These are phyloP conservation scores for Pontederia crassipes DNA, from an alignment of 176 grass and related monocot genomes.

Conservation along the genomic window DNA sequence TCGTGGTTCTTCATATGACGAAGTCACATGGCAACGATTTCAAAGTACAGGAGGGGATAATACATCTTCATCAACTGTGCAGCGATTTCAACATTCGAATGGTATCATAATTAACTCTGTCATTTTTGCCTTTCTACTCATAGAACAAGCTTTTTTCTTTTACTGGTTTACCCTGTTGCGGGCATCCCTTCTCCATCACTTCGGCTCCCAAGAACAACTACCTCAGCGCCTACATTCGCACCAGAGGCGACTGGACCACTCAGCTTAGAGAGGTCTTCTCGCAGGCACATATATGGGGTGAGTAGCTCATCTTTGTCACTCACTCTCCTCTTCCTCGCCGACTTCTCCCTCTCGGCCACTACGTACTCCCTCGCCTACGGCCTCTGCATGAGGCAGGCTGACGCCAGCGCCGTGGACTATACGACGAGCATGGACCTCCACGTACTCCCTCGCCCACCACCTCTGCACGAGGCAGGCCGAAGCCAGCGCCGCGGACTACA, in stretches of 20 bases:
- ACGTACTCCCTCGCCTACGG: constrained; percentile 1
- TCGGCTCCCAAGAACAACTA: constrained; percentile 9
- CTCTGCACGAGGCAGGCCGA: constrained; percentile 25
- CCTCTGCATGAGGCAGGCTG: no score
- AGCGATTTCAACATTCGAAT: constrained; percentile 1
- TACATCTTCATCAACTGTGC: constrained; percentile 11
- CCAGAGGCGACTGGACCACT: constrained; percentile 2
- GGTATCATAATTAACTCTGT: background rate
- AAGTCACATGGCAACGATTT: constrained; percentile 3
- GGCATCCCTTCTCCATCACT: no score
- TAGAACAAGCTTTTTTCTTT: no score
- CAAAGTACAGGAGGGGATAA: constrained; percentile 2
- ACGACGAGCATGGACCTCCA: no score
- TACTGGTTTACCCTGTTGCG: no score
- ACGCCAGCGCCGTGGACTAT: no score
- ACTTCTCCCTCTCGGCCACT: constrained; percentile 33
- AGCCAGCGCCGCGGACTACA: constrained; percentile 36
- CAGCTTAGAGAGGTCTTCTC: constrained; percentile 10
- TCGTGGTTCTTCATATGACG: background rate
- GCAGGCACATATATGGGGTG: background rate
- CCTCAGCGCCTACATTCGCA: constrained; percentile 6
- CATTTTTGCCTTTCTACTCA: background rate
- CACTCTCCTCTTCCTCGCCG: constrained; percentile 38
- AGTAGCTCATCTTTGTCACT: no score
- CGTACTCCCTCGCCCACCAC: constrained; percentile 38